Evolutionary conservation across 306 rosid genomes (phyloP), one percentile per base, ranked within the genome.

Genomic region (Hippophae rhamnoides): DNA sequence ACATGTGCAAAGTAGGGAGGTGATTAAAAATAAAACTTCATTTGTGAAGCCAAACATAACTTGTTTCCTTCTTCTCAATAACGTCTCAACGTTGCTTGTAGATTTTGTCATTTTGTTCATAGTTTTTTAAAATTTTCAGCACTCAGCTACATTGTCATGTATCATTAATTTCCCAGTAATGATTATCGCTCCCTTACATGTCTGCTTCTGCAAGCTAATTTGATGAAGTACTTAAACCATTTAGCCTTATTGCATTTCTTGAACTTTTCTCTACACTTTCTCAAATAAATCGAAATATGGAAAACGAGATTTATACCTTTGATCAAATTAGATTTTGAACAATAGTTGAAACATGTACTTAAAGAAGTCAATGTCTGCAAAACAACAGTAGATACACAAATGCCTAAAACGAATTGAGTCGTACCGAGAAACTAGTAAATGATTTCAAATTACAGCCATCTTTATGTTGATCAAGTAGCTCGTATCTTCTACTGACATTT

Each of bases 321-420:
- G 25, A 10, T 14, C 2, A 41, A 58, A 27, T 9, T 13, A 59
- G 9, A 5, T 60, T 5, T 13, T 51, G 9, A 25, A 18, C 59
- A 52, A 12, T 23, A 52, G 26, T 13, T 8, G 23, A 47, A 59
- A 49, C 41, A 49, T 43, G 43, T 45, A 38, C 25, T 54, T 62
- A 41, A 12, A 67, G 57, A 55, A 58, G 43, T 47, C 51, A 3
- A 52, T 3, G 43, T 47, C 64, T 58, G 23, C 55, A 54, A 56
- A 40, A 13, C 71, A 75, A 67, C 76, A 57, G 74, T 77, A 66
- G 71, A 82, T 52, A 63, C 26, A 51, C 47, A 67, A 44, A 58
- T 71, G 76, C 74, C 78, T 26, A 56, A 74, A 76, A 62, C 53
- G 67, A 65, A 73, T 47, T 41, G 65, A 74, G 61, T 68, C 69